phyloP scores from a whole-genome alignment of 192 early-diverging fungal genomes.

The Chytriomyces sp. region DNA sequence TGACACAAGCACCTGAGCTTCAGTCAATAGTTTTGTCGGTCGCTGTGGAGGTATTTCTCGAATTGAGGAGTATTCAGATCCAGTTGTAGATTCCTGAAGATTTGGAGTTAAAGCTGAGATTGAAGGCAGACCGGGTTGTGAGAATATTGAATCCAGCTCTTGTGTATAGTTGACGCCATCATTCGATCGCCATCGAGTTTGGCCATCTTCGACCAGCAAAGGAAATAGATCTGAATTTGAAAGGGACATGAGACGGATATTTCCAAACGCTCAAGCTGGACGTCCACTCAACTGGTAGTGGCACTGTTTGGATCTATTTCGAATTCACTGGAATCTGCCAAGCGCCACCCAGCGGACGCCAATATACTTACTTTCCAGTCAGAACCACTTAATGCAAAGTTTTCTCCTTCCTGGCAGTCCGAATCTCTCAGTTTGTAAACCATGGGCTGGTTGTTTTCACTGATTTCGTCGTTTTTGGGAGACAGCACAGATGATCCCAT shows the following conservation, averaged over 20 bases:
- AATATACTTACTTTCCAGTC: background rate
- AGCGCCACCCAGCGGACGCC: conserved; percentile 24
- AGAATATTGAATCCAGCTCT: background rate
- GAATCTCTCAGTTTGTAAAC: too few species aligned
- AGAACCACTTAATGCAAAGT: conserved; percentile 2
- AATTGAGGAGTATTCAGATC: too few species aligned
- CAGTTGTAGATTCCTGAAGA: too few species aligned
- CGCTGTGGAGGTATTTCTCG: too few species aligned
- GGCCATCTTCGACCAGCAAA: background rate
- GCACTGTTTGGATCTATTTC: conserved; percentile 1
- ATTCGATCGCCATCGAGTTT: background rate
- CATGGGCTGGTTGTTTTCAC: too few species aligned
- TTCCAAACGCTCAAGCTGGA: background rate
- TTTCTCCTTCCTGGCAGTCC: too few species aligned
- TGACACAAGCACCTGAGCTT: too few species aligned
- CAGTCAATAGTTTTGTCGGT: too few species aligned
- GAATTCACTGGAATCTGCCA: conserved; percentile 2
- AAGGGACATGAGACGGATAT: background rate
- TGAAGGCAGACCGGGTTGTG: too few species aligned
- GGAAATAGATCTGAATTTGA: background rate
- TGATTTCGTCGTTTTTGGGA: too few species aligned
- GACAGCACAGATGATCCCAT: too few species aligned
- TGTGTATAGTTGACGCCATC: background rate
- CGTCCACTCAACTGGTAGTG: conserved; percentile 1
- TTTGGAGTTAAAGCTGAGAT: too few species aligned